A percentile compares a stretch with the other conserved stretches of the same genome.
Evolutionary conservation across 148 eudicot species (phyloP).

Genomic region (Rhododendron kiyosumense): DNA sequence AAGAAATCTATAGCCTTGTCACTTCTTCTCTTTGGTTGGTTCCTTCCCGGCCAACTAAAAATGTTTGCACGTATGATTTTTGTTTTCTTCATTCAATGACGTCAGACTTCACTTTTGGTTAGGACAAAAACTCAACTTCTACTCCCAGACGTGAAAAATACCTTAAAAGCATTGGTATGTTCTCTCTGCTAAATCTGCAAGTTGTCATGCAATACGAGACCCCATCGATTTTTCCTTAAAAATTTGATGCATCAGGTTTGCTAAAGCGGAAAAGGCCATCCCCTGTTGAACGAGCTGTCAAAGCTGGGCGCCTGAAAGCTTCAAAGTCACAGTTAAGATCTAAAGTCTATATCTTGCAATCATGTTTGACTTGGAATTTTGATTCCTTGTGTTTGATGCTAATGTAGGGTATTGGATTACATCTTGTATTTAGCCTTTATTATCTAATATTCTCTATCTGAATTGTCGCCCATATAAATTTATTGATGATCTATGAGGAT

Average conservation of each 20-base stretch:
- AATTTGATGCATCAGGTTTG: conserved; percentile 38
- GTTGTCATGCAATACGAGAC: no score
- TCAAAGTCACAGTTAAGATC: conserved; percentile 61
- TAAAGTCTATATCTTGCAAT: neutral
- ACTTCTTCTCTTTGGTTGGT: conserved; percentile 2
- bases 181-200: conserved; percentile 7
- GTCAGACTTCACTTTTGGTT: conserved; percentile 11
- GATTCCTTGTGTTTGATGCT: neutral
- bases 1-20: neutral
- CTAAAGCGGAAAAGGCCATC: conserved; percentile 68
- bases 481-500: neutral
- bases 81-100: neutral
- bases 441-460: neutral
- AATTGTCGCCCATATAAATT: neutral
- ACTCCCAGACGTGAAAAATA: conserved; percentile 65
- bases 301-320: conserved; percentile 43
- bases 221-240: neutral
- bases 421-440: neutral
- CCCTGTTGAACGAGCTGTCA: conserved; percentile 49
- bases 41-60: neutral
- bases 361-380: neutral
- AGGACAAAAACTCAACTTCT: conserved; percentile 66
- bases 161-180: conserved; percentile 69
- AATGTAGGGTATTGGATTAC: neutral
- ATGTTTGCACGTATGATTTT: neutral